Conservation (phyloP, 208 protist species). For the Trypanosoma theileri region DNA sequence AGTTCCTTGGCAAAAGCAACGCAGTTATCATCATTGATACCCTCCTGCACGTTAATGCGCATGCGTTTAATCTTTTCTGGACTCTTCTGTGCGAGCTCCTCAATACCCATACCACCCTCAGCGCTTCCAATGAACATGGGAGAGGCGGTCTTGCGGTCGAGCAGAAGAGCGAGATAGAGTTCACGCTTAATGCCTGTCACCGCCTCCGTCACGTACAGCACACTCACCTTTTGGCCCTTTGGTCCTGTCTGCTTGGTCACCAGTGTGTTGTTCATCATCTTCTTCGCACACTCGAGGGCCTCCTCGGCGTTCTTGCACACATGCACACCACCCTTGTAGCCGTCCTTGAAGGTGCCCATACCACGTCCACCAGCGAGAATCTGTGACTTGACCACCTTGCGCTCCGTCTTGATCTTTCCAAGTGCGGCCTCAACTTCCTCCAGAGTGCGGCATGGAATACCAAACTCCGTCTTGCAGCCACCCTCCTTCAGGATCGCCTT, state of each 20-base stretch:
- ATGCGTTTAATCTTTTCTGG: constrained; percentile 97
- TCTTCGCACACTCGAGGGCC: constrained; percentile 82
- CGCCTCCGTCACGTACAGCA: constrained; percentile 91
- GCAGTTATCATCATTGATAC: constrained; percentile 86
- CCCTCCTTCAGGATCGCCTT: constrained; percentile 90
- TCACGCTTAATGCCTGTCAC: constrained; percentile 93
- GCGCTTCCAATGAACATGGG: constrained; percentile 94
- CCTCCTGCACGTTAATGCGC: constrained; percentile 92
- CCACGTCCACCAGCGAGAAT: constrained; percentile 99
- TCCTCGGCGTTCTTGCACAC: constrained; percentile 81
- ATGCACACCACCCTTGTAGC: constrained; percentile 94
- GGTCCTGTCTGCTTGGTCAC: constrained; percentile 99
- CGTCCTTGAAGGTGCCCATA: constrained; percentile 97
- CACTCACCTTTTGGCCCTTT: constrained; percentile 92
- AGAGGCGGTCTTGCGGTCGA: constrained; percentile 93
- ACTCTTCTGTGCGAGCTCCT: constrained; percentile 94
- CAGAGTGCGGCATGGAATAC: constrained; percentile 81
- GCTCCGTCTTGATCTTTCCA: constrained; percentile 85
- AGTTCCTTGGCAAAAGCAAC: constrained; percentile 86
- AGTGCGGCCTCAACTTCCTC: constrained; percentile 89
- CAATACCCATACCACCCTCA: constrained; percentile 98
- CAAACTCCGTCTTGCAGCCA: constrained; percentile 90
- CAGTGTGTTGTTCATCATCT: constrained; percentile 98
- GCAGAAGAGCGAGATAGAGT: constrained; percentile 98
- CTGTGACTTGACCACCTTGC: constrained; percentile 98